Conservation (phyloP, 1,139 yeast species). For the Debaryomyces psychrophilus region DNA sequence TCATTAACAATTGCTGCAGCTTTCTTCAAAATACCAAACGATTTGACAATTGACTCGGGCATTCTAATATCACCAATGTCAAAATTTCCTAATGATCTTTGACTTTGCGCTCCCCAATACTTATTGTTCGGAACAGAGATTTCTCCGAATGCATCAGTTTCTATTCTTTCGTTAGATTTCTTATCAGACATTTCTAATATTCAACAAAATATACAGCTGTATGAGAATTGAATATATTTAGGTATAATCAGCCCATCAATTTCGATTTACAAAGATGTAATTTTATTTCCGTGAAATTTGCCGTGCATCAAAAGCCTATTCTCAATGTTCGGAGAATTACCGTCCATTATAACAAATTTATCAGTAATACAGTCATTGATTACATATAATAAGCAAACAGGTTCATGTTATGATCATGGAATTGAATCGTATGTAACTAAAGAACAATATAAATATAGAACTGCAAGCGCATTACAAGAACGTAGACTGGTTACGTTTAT, state of each 20-base stretch:
- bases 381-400: background rate
- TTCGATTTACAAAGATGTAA: background rate
- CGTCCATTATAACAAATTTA: background rate
- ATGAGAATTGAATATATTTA: background rate
- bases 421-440: background rate
- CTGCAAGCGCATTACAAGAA: constrained; percentile 19
- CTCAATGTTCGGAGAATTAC: background rate
- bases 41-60: constrained; percentile 82
- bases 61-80: constrained; percentile 86
- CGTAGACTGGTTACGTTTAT: constrained; percentile 19
- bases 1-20: constrained; percentile 88
- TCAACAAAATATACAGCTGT: background rate
- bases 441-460: background rate
- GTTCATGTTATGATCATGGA: background rate
- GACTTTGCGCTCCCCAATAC: constrained; percentile 97
- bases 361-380: background rate
- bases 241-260: background rate
- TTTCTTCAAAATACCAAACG: constrained; percentile 87
- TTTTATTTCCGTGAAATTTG: background rate
- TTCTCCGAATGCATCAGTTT: constrained; percentile 90
- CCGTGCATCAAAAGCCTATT: background rate
- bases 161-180: constrained; percentile 47
- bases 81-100: constrained; percentile 83
- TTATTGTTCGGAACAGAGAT: constrained; percentile 76
- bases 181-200: background rate